Evolutionary conservation across 2,329 filamentous ascomycete species (phyloP), one percentile per base, ranked within the genome.

Genomic region (Pseudogymnoascus sp.): DNA sequence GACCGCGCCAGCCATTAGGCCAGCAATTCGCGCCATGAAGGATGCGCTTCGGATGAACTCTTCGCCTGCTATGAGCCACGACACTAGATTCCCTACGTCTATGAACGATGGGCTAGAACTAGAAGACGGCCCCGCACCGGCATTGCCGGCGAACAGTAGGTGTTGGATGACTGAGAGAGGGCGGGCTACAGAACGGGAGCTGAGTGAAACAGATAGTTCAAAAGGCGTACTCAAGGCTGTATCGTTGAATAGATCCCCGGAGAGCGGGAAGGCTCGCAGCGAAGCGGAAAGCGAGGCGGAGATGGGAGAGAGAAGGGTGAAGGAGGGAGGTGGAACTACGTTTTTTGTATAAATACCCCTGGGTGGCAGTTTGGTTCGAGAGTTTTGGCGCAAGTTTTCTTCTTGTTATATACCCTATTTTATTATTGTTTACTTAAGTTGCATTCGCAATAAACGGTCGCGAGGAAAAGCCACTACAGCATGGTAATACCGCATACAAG

Each of bases 1-100:
- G 11, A 65, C 63, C 1, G 65, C 62, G 11, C 60, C 66, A 14
- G 57, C 61, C 20, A 62, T 67, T n/a, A 59, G 61, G 12, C 65
- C 65, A 3, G 57, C 66, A 35, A 47, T 67, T 14, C 58, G 62
- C 16, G 28, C 47, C 28, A 33, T 54, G 47, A 54, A 54, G 16
- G 47, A 33, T 1, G 47, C 28, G 12, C 47, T 54, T 12, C 47
- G 47, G 1, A 6, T 54, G 11, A 33, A 54, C 16, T 18, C 47
- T 14, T 18, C 16, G 11, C 47, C 47, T 54, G 33, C 47, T 20
- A 33, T 16, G 9, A 54, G 9, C 16, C n/a, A 12, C 16, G 16
- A 18, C 9, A 16, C 47, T 33, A 33, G 28, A 8, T 54, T 54
- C 18, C 47, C 47, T 25, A 33, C n/a, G 2, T 54, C 47, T 14